A percentile compares a stretch with the other conserved stretches of the same genome.
These are phyloP conservation scores for Fusarium paranaense DNA, from an alignment of 2,329 filamentous ascomycete species.

Conservation along the genomic window DNA sequence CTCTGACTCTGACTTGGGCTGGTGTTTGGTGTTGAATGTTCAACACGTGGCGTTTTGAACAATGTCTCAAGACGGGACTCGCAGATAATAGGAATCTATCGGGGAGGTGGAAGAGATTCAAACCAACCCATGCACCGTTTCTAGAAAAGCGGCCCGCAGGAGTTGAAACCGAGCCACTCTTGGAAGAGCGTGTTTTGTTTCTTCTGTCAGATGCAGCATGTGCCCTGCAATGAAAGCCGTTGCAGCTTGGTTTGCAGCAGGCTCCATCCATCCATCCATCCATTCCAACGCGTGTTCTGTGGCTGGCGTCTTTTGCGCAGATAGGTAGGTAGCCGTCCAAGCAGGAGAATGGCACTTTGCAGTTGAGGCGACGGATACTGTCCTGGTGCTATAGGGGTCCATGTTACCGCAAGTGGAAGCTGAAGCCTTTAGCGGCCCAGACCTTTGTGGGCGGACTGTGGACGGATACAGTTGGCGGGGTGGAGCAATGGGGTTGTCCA, in stretches of 20 bases:
- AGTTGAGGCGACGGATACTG: slow-evolving; percentile 5
- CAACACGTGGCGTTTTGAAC: background rate
- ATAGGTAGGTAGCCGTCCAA: background rate
- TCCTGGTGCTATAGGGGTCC: background rate
- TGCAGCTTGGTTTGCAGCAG: background rate
- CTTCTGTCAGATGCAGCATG: slow-evolving; percentile 26
- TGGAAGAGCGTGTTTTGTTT: slow-evolving; percentile 20
- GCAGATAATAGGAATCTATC: background rate
- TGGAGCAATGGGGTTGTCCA: background rate
- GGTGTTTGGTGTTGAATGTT: background rate
- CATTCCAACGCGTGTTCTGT: background rate
- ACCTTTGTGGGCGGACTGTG: background rate
- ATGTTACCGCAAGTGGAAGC: slow-evolving; percentile 5
- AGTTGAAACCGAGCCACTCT: slow-evolving; percentile 20
- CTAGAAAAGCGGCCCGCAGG: slow-evolving; percentile 4
- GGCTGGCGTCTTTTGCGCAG: background rate
- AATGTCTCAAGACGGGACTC: background rate
- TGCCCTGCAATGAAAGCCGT: slow-evolving; percentile 26
- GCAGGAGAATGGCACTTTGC: slow-evolving; percentile 3
- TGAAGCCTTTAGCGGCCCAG: slow-evolving; percentile 3
- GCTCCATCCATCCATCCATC: background rate
- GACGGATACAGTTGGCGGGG: slow-evolving; percentile 21
- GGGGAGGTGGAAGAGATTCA: background rate
- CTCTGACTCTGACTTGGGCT: background rate
- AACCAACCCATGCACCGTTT: slow-evolving; percentile 10